Percentiles rank a stretch among this genome's conserved stretches.
These are phyloP conservation scores for Leccinellum luteum DNA, from an alignment of 768 basidiomycete genomes.

Conservation along the genomic window DNA sequence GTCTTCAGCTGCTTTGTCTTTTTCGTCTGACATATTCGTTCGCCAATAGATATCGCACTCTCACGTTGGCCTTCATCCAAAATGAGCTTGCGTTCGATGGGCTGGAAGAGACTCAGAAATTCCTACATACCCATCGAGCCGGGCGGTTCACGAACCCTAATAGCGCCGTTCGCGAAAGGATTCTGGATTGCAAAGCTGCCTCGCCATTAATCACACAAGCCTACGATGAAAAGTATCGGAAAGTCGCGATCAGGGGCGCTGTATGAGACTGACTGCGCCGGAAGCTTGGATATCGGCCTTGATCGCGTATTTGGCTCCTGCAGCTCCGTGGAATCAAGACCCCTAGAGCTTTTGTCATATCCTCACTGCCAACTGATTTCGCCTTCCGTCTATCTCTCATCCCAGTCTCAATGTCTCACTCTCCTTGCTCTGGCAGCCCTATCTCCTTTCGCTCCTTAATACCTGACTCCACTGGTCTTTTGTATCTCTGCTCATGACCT, in stretches of 20 bases:
- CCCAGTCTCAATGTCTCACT: conserved; percentile 2
- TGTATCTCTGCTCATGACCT: conserved; percentile 4
- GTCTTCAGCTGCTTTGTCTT: conserved; percentile 11
- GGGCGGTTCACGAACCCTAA: conserved; percentile 65
- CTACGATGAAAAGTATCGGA: conserved; percentile 80
- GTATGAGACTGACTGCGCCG: conserved; percentile 45
- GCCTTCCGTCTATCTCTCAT: conserved; percentile 11
- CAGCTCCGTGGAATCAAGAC: conserved; percentile 16
- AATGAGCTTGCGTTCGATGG: conserved; percentile 84
- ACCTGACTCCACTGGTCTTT: conserved; percentile 9
- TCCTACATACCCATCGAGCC: conserved; percentile 68
- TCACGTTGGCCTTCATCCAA: conserved; percentile 75
- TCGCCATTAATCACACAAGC: conserved; percentile 53
- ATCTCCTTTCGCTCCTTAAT: conserved; percentile 5
- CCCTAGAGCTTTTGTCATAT: conserved; percentile 9
- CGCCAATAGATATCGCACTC: conserved; percentile 68
- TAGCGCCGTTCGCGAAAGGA: conserved; percentile 58
- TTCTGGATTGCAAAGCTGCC: conserved; percentile 71
- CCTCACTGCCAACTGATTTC: conserved; percentile 8
- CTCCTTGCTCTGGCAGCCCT: conserved; percentile 9
- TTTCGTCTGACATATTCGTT: background rate
- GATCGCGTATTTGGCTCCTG: background rate
- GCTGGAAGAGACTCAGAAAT: conserved; percentile 57
- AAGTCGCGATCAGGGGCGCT: conserved; percentile 89
- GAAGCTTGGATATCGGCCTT: conserved; percentile 6